phyloP scores from a whole-genome alignment of 106 monocot species.

The Dendrobium officinale region DNA sequence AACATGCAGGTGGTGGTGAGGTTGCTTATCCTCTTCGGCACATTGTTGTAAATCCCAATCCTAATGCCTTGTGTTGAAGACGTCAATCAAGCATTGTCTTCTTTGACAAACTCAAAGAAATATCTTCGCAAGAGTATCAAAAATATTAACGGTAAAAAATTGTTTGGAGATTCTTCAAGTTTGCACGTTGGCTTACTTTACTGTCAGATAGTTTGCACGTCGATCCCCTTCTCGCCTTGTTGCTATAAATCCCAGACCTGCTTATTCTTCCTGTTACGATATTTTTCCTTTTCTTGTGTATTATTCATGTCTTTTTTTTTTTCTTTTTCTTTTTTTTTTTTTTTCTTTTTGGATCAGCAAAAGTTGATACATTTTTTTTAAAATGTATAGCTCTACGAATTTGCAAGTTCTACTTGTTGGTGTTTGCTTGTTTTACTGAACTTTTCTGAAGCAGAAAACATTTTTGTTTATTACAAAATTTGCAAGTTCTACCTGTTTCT shows the following conservation, averaged over 20 bases:
- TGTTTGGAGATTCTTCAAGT: too few relatives aligned
- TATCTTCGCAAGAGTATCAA: too few relatives aligned
- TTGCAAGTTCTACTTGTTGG: not conserved
- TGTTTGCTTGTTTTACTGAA: too few relatives aligned
- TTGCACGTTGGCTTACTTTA: too few relatives aligned
- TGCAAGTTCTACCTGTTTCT: not conserved
- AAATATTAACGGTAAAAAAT: too few relatives aligned
- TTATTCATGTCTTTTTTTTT: not conserved
- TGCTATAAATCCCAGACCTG: too few relatives aligned
- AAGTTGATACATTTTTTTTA: not conserved
- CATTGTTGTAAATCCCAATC: slow-evolving; percentile 28
- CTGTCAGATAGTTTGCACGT: too few relatives aligned
- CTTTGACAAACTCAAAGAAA: too few relatives aligned
- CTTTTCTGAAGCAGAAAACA: too few relatives aligned
- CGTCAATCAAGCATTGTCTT: too few relatives aligned
- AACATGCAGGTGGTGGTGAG: slow-evolving; percentile 57
- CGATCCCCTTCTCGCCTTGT: too few relatives aligned
- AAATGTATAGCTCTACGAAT: not conserved
- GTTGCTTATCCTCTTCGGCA: slow-evolving; percentile 37
- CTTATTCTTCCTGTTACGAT: not conserved
- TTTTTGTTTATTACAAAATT: not conserved
- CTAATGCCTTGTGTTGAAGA: not conserved
- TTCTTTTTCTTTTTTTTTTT: not conserved
- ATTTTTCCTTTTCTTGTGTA: not conserved
- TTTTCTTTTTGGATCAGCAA: not conserved